Conservation (phyloP, 768 basidiomycete species). For the Boletus reticuloceps region DNA sequence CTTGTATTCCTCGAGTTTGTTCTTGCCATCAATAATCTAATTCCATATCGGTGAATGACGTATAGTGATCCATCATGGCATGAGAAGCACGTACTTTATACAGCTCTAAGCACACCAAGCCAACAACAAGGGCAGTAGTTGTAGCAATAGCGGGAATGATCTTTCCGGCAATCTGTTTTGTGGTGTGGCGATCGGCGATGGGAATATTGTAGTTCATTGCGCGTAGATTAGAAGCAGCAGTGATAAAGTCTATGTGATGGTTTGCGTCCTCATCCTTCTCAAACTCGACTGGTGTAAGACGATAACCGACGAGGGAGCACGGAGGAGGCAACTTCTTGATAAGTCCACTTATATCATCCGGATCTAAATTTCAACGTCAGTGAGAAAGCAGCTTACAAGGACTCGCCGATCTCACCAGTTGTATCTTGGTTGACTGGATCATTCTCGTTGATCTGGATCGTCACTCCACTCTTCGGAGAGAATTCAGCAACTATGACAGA, state of each 20-base stretch:
- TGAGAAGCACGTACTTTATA: slow-evolving; percentile 68
- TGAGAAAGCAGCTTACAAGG: not conserved
- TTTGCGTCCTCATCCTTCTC: slow-evolving; percentile 99
- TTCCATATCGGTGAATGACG: not conserved
- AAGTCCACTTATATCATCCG: slow-evolving; percentile 53
- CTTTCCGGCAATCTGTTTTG: slow-evolving; percentile 98
- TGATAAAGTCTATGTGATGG: slow-evolving; percentile 98
- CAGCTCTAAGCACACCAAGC: slow-evolving; percentile 91
- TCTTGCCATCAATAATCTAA: slow-evolving; percentile 94
- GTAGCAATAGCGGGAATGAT: slow-evolving; percentile 99
- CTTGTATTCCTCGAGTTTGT: slow-evolving; percentile 91
- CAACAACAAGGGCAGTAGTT: slow-evolving; percentile 94
- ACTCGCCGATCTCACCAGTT: slow-evolving; percentile 18
- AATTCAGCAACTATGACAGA: slow-evolving; percentile 88
- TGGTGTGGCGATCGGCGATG: slow-evolving; percentile 83
- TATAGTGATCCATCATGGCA: not conserved
- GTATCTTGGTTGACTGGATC: slow-evolving; percentile 74
- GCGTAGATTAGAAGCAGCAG: slow-evolving; percentile 93
- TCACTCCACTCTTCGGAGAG: slow-evolving; percentile 87
- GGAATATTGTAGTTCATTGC: slow-evolving; percentile 93
- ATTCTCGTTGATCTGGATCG: slow-evolving; percentile 90
- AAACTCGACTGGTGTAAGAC: slow-evolving; percentile 92
- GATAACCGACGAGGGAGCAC: slow-evolving; percentile 92
- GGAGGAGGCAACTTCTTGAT: slow-evolving; percentile 78
- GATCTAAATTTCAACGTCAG: slow-evolving; percentile 32